Evolutionary conservation across 2,329 filamentous ascomycete species (phyloP).

Genomic region (Passalora sequoiae): DNA sequence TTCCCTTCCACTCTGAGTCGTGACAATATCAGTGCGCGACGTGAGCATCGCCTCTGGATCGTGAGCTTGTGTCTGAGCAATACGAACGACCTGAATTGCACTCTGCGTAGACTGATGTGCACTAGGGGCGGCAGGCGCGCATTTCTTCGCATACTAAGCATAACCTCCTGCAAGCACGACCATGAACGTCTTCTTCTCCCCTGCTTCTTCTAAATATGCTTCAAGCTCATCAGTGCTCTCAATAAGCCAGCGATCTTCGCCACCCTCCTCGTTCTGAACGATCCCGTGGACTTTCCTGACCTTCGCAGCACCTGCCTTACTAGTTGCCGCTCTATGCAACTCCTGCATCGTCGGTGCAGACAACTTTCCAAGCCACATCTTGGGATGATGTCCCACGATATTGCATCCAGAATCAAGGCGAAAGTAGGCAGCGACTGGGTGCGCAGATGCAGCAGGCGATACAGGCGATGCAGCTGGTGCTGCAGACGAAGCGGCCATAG

Average conservation of each 20-base stretch:
- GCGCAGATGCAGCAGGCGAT: constrained; percentile 11
- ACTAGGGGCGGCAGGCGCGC: no score
- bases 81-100: no score
- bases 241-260: constrained; percentile 60
- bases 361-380: constrained; percentile 64
- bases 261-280: constrained; percentile 40
- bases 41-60: no score
- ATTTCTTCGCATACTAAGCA: constrained; percentile 13
- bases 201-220: constrained; percentile 61
- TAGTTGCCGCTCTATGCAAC: constrained; percentile 56
- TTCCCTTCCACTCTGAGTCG: no score
- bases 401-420: constrained; percentile 62
- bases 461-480: constrained; percentile 30
- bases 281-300: constrained; percentile 18
- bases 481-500: constrained; percentile 4
- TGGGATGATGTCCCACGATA: constrained; percentile 43
- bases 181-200: constrained; percentile 53
- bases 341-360: constrained; percentile 55
- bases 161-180: constrained; percentile 29
- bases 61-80: no score
- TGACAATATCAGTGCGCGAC: no score
- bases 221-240: constrained; percentile 66
- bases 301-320: constrained; percentile 45
- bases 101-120: no score
- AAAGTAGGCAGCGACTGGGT: constrained; percentile 58